A percentile compares a stretch with the other conserved stretches of the same genome.
These are phyloP conservation scores for Dacryopinax primogenitus DNA, from an alignment of 768 basidiomycete genomes.

Conservation along the genomic window DNA sequence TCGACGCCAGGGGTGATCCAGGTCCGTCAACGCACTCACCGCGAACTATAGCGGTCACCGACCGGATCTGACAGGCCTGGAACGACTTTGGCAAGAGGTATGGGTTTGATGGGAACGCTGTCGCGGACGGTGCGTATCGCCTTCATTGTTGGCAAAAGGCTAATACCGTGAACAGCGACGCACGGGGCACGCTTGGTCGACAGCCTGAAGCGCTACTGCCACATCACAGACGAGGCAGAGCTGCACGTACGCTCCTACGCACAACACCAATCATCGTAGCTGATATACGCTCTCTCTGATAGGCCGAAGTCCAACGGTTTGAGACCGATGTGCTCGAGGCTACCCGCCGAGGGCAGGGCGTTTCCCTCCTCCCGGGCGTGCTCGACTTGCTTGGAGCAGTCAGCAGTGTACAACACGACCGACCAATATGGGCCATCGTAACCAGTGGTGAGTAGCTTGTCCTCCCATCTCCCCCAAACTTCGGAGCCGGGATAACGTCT, in stretches of 20 bases:
- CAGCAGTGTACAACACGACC: background rate
- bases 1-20: constrained; percentile 71
- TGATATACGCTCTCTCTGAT: constrained; percentile 14
- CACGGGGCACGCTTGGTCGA: constrained; percentile 70
- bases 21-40: constrained; percentile 18
- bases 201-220: constrained; percentile 58
- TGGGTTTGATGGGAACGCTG: constrained; percentile 41
- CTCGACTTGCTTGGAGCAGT: constrained; percentile 44
- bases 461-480: too few relatives aligned
- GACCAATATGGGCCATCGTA: background rate
- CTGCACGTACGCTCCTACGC: constrained; percentile 36
- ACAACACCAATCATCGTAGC: background rate
- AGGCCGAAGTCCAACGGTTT: constrained; percentile 63
- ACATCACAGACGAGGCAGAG: constrained; percentile 42
- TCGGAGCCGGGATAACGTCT: background rate
- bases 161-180: constrained; percentile 29
- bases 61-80: constrained; percentile 37
- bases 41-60: background rate
- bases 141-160: background rate
- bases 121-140: constrained; percentile 12
- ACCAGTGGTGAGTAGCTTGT: background rate
- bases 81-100: constrained; percentile 53
- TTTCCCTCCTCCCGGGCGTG: constrained; percentile 53
- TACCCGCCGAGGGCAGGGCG: constrained; percentile 34
- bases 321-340: constrained; percentile 60